Evolutionary conservation across 1,139 yeast genomes (phyloP).

Genomic region (Candida buenavistaensis): DNA sequence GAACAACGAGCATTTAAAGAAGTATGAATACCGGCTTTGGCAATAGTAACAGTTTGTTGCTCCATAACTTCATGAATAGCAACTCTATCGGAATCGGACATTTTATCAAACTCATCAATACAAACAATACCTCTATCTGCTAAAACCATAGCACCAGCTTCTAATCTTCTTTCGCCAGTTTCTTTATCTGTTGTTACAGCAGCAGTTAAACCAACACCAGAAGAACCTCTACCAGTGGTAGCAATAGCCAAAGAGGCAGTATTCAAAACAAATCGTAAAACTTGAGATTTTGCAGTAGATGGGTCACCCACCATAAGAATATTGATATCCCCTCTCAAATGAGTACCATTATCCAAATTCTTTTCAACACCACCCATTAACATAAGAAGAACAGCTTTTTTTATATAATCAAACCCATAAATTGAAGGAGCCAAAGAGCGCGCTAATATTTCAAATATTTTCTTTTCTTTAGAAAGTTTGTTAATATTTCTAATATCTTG

Average conservation of each 20-base stretch:
- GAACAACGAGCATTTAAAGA: slow-evolving; percentile 96
- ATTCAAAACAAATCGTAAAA: slow-evolving; percentile 87
- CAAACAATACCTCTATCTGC: slow-evolving; percentile 98
- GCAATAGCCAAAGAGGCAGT: slow-evolving; percentile 96
- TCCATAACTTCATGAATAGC: slow-evolving; percentile 99
- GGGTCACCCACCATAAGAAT: slow-evolving; percentile 98
- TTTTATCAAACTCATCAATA: slow-evolving; percentile 97
- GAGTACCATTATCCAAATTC: slow-evolving; percentile 92
- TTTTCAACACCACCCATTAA: slow-evolving; percentile 93
- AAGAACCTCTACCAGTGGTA: slow-evolving; percentile 98
- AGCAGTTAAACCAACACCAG: slow-evolving; percentile 99
- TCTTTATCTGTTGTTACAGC: slow-evolving; percentile 97
- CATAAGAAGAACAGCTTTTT: slow-evolving; percentile 89
- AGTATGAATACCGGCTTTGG: slow-evolving; percentile 98
- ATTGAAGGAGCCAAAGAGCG: slow-evolving; percentile 94
- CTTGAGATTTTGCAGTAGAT: slow-evolving; percentile 96
- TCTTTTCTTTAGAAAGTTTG: slow-evolving; percentile 62
- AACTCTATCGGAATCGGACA: slow-evolving; percentile 95
- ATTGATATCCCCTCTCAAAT: slow-evolving; percentile 96
- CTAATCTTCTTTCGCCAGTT: slow-evolving; percentile 94
- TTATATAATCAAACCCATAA: slow-evolving; percentile 89
- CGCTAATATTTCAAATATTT: slow-evolving; percentile 76
- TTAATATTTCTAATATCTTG: slow-evolving; percentile 86
- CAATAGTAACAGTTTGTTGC: slow-evolving; percentile 97
- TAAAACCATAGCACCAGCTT: slow-evolving; percentile 99